Evolutionary conservation across 371 early-diverging fungal genomes (phyloP).

Genomic region (Dinochytrium kinnereticum): DNA sequence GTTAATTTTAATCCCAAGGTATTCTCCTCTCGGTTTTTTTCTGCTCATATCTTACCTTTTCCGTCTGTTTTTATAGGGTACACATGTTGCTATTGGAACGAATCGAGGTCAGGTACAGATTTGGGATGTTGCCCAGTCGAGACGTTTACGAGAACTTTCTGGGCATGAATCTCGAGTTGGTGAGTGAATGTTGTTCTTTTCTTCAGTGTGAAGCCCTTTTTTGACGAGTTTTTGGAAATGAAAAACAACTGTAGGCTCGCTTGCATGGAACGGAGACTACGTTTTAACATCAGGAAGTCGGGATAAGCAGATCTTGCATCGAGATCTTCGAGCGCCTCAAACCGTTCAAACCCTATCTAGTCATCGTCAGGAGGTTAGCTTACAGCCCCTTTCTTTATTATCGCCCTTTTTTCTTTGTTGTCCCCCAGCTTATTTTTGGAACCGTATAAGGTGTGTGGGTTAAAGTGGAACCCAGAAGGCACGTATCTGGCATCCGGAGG

Average conservation of each 20-base stretch:
- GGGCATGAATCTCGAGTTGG: constrained; percentile 52
- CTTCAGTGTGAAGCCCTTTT: too few relatives aligned
- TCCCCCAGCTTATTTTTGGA: not conserved
- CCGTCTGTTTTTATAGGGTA: constrained; percentile 36
- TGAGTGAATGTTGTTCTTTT: constrained; percentile 18
- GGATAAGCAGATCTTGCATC: constrained; percentile 47
- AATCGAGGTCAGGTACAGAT: constrained; percentile 50
- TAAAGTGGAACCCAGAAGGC: constrained; percentile 64
- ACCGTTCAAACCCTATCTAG: not conserved
- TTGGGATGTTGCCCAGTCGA: constrained; percentile 49
- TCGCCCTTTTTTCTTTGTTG: not conserved
- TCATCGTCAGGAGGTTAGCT: constrained; percentile 52
- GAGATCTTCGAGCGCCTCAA: constrained; percentile 35
- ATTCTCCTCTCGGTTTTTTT: not conserved
- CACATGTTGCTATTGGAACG: constrained; percentile 56
- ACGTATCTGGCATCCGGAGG: constrained; percentile 70
- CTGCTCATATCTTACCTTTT: not conserved
- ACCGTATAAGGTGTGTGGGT: constrained; percentile 67
- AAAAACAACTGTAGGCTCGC: constrained; percentile 25
- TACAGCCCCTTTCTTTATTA: not conserved
- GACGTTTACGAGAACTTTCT: constrained; percentile 32
- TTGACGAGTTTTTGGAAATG: too few relatives aligned
- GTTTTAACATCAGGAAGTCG: constrained; percentile 57
- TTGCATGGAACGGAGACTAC: constrained; percentile 50
- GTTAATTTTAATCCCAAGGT: constrained; percentile 48